Evolutionary conservation across 2,329 filamentous ascomycete genomes (phyloP).

Genomic region (Hymenoscyphus linearis): DNA sequence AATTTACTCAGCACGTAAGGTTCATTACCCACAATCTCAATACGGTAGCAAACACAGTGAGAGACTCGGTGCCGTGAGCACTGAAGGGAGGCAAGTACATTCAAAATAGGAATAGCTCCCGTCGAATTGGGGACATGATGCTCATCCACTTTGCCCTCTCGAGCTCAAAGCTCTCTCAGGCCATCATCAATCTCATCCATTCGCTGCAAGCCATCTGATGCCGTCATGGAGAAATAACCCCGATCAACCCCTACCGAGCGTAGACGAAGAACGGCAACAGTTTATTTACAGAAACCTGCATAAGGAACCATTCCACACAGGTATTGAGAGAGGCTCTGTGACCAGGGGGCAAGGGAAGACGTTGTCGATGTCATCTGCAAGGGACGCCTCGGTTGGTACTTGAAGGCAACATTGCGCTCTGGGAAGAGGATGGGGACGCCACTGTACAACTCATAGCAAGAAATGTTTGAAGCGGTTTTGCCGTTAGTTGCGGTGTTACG

Average conservation of each 20-base stretch:
- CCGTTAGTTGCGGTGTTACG: not conserved
- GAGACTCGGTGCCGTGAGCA: slow-evolving; percentile 3
- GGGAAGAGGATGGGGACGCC: not conserved
- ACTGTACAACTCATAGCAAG: not conserved
- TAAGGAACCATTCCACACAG: not conserved
- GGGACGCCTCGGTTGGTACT: not conserved
- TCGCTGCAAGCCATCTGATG: not conserved
- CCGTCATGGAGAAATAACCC: not conserved
- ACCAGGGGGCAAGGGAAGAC: not conserved
- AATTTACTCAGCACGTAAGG: not conserved
- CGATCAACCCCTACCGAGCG: slow-evolving; percentile 3
- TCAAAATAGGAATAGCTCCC: not conserved
- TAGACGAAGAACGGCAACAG: not conserved
- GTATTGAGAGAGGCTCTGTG: not conserved
- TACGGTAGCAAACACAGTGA: not conserved
- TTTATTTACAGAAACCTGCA: not conserved
- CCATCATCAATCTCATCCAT: not conserved
- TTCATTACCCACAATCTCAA: not conserved
- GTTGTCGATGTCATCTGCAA: not conserved
- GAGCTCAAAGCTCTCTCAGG: slow-evolving; percentile 5
- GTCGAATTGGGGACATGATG: not conserved
- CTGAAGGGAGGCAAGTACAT: not conserved
- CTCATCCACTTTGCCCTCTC: not conserved
- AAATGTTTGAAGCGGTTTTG: not conserved
- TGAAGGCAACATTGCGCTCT: not conserved